Evolutionary conservation across 192 early-diverging fungal species (phyloP).

Genomic region (Backusella tuberculispora): DNA sequence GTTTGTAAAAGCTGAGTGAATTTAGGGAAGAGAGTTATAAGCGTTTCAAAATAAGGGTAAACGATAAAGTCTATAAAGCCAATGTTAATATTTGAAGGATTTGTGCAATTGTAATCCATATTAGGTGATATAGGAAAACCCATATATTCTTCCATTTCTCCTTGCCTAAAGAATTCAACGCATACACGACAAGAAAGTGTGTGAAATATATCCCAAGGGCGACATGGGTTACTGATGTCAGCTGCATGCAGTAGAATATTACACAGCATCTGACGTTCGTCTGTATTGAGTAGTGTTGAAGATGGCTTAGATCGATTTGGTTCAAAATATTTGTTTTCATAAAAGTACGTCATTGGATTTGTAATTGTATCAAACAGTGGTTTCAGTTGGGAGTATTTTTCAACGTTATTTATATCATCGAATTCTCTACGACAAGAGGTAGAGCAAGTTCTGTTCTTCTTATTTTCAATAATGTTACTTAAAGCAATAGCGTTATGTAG

Average conservation of each 20-base stretch:
- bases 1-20: constrained; percentile 59
- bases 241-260: constrained; percentile 83
- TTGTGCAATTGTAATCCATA: constrained; percentile 80
- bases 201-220: constrained; percentile 85
- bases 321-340: background rate
- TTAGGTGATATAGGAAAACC: constrained; percentile 82
- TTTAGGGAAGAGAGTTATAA: constrained; percentile 74
- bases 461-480: constrained; percentile 36
- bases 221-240: constrained; percentile 87
- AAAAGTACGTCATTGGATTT: constrained; percentile 5
- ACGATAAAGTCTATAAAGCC: constrained; percentile 87
- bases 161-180: constrained; percentile 86
- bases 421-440: too few relatives aligned
- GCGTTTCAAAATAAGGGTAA: constrained; percentile 80
- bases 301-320: background rate
- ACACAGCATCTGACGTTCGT: constrained; percentile 62
- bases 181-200: constrained; percentile 87
- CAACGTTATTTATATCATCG: background rate
- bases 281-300: constrained; percentile 11
- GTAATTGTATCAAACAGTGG: background rate
- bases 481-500: constrained; percentile 52
- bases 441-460: too few relatives aligned
- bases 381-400: background rate
- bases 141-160: constrained; percentile 78
- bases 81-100: constrained; percentile 75